Evolutionary conservation across 352 stramenopile genomes (phyloP), one percentile per base, ranked within the genome.

Genomic region (Globisporangium emineosum): DNA sequence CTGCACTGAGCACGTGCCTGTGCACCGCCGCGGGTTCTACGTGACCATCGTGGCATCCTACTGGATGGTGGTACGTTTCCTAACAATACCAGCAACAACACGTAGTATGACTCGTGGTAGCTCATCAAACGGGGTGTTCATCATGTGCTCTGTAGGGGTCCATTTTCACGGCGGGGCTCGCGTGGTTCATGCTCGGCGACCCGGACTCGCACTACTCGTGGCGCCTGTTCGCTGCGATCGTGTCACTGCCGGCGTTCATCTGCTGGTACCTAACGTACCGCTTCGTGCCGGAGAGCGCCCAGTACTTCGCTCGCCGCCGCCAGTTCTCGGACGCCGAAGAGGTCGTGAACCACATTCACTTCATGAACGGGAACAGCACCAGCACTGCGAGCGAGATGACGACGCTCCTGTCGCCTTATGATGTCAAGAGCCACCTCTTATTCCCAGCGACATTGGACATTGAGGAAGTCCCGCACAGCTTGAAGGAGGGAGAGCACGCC

Each of bases 11-110:
- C 82, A 97, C 40, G 84, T 96, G n/a, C 89, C 91, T 5, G 75
- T 73, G 1, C 59, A 75, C 30, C 79, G 75, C 21, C 88, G 89
- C 37, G 89, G 88, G 17, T 88, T 86, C 37, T 94, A 92, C 68
- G 76, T 97, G 47, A 97, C 87, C 21, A 78, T 96, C 51, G 79
- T 97, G 8, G 88, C 87, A 17, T 89, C 81, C 3, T 97, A 96
- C 70, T 97, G 91, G 91, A 97, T 97, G 87, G 74, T 97, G 58
- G 91, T 32, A 32, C 29, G 29, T 32, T 32, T n/a, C n/a, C n/a
- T n/a, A n/a, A n/a, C n/a, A n/a, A n/a, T n/a, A n/a, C n/a, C n/a
- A n/a, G n/a, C n/a, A n/a, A n/a, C n/a, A n/a, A n/a, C n/a, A n/a
- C 5, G 29, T 32, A 32, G 29, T 5, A 32, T 32, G 29, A 32